Conservation (phyloP, 805 yeast species). For the Kodamaea leandrae region DNA sequence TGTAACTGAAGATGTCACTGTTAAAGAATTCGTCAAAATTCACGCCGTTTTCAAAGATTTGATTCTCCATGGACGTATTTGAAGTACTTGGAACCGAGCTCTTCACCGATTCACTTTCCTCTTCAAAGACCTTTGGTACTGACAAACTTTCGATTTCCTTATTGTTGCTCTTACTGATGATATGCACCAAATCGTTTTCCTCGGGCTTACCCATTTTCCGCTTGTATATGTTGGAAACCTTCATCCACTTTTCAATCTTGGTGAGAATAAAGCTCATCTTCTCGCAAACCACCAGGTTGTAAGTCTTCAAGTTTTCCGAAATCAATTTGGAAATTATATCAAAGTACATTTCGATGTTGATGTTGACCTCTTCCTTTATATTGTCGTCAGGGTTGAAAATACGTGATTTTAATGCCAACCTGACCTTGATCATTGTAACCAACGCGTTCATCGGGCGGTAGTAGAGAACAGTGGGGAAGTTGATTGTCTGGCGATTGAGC, state of each 20-base stretch:
- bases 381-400: conserved; percentile 12
- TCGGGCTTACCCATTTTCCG: conserved; percentile 2
- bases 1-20: not conserved
- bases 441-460: conserved; percentile 54
- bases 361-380: conserved; percentile 2
- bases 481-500: conserved; percentile 36
- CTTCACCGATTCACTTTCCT: conserved; percentile 24
- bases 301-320: conserved; percentile 17
- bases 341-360: conserved; percentile 22
- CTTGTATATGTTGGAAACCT: conserved; percentile 17
- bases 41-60: not conserved
- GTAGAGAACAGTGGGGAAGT: conserved; percentile 51
- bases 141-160: conserved; percentile 30
- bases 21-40: conserved; percentile 2
- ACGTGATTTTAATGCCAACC: conserved; percentile 42
- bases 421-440: conserved; percentile 45
- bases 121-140: conserved; percentile 29
- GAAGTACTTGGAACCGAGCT: not conserved
- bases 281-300: conserved; percentile 22
- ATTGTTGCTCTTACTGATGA: conserved; percentile 31
- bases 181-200: conserved; percentile 20
- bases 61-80: not conserved
- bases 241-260: conserved; percentile 30
- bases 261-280: conserved; percentile 23
- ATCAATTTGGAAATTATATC: conserved; percentile 18